These are phyloP conservation scores for Ambrosia artemisiifolia DNA, from an alignment of 129 eudicot genomes.

Conservation along the genomic window DNA sequence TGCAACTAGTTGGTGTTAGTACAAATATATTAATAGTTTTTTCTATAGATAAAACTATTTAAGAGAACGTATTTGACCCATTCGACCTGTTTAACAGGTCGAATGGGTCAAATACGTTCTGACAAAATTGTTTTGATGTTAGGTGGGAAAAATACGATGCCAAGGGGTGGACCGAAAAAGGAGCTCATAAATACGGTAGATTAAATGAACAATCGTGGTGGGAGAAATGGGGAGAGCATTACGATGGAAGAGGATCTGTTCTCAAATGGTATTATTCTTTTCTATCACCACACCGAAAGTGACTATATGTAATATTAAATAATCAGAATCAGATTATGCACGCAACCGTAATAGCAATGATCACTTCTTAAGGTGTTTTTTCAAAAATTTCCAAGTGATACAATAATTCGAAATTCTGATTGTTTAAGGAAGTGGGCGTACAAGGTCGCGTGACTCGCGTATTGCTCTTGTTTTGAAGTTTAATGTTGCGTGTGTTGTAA, in stretches of 20 bases:
- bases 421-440: neutral
- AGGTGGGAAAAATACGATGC: constrained; percentile 99
- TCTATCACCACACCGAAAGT: neutral
- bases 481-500: neutral
- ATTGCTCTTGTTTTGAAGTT: neutral
- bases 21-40: neutral
- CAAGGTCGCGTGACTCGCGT: neutral
- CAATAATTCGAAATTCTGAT: too few relatives aligned
- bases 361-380: neutral
- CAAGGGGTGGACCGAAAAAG: constrained; percentile 96
- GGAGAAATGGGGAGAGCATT: constrained; percentile 99
- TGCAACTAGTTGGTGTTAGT: neutral
- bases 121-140: constrained; percentile 6
- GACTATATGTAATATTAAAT: neutral
- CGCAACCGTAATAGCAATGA: neutral
- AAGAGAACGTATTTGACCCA: neutral
- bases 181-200: constrained; percentile 93
- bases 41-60: neutral
- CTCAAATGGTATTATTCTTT: constrained; percentile 61
- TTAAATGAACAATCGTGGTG: constrained; percentile 97
- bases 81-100: too few relatives aligned
- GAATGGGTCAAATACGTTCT: too few relatives aligned
- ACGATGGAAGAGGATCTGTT: constrained; percentile 95
- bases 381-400: too few relatives aligned
- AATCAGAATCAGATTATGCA: neutral